phyloP scores from a whole-genome alignment of 192 early-diverging fungal genomes.

The Rhizophagus prolifer region DNA sequence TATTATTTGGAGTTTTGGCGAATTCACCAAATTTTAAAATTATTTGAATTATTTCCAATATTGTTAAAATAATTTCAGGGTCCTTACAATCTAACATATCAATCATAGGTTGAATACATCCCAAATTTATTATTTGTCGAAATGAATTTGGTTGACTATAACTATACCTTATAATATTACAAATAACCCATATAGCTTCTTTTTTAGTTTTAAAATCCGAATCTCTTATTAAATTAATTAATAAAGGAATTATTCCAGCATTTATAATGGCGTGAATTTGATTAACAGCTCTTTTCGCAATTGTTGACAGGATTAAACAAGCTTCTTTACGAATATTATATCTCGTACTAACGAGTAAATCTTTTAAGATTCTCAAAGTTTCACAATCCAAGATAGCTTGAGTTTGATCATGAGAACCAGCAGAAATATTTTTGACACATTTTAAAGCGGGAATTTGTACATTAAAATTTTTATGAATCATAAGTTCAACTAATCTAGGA shows the following conservation, averaged over 20 bases:
- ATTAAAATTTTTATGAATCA: slow-evolving; percentile 53
- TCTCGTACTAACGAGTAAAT: slow-evolving; percentile 45
- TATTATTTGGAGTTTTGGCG: slow-evolving; percentile 34
- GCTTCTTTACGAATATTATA: slow-evolving; percentile 49
- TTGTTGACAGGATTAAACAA: slow-evolving; percentile 57
- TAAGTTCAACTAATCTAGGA: slow-evolving; percentile 67
- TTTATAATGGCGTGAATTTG: slow-evolving; percentile 53
- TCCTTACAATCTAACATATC: slow-evolving; percentile 47
- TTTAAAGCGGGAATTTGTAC: slow-evolving; percentile 77
- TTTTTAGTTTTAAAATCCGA: slow-evolving; percentile 48
- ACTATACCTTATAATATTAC: slow-evolving; percentile 45
- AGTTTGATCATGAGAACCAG: slow-evolving; percentile 78
- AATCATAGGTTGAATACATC: slow-evolving; percentile 52
- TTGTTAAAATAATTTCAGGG: slow-evolving; percentile 41
- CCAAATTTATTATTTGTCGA: slow-evolving; percentile 42
- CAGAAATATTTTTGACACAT: slow-evolving; percentile 79
- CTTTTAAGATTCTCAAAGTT: slow-evolving; percentile 53
- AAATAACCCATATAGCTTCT: slow-evolving; percentile 56
- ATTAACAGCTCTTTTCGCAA: slow-evolving; percentile 44
- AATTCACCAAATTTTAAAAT: slow-evolving; percentile 49
- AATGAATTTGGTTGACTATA: slow-evolving; percentile 42
- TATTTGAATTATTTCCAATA: slow-evolving; percentile 48
- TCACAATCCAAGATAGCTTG: slow-evolving; percentile 72
- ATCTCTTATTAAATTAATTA: slow-evolving; percentile 40
- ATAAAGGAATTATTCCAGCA: slow-evolving; percentile 42